phyloP scores from a whole-genome alignment of 306 rosid species.

The Prinsepia uniflora region DNA sequence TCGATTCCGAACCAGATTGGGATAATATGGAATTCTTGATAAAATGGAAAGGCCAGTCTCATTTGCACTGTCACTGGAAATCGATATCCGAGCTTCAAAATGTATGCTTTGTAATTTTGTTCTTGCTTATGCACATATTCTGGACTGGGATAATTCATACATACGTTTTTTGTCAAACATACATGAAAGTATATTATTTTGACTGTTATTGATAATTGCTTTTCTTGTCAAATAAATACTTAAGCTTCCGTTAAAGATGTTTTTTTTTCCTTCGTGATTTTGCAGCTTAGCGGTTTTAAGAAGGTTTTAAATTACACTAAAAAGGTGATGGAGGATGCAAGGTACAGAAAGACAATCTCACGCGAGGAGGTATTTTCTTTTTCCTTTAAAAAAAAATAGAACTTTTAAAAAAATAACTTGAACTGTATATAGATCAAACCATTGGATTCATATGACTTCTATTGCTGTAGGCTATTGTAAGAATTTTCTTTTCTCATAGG shows the following conservation, averaged over 20 bases:
- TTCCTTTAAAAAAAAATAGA: too few relatives aligned
- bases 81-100: slow-evolving; percentile 88
- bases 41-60: slow-evolving; percentile 99
- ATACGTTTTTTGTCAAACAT: neutral
- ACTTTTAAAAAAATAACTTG: neutral
- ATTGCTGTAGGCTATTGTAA: neutral
- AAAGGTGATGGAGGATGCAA: slow-evolving; percentile 80
- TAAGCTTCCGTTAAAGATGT: slow-evolving; percentile 22
- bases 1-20: slow-evolving; percentile 84
- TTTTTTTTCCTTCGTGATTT: slow-evolving; percentile 32
- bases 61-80: slow-evolving; percentile 98
- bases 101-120: slow-evolving; percentile 44
- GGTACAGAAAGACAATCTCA: slow-evolving; percentile 66
- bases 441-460: neutral
- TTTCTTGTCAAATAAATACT: neutral
- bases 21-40: slow-evolving; percentile 77
- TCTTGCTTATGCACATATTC: slow-evolving; percentile 20
- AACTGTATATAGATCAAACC: too few relatives aligned
- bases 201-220: neutral
- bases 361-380: slow-evolving; percentile 84
- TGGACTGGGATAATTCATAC: slow-evolving; percentile 8
- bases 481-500: neutral
- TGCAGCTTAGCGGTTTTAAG: slow-evolving; percentile 98
- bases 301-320: slow-evolving; percentile 91
- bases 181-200: too few relatives aligned